Evolutionary conservation across 2,329 filamentous ascomycete genomes (phyloP), one percentile per base, ranked within the genome.

Genomic region (Apiospora kogelbergensis): DNA sequence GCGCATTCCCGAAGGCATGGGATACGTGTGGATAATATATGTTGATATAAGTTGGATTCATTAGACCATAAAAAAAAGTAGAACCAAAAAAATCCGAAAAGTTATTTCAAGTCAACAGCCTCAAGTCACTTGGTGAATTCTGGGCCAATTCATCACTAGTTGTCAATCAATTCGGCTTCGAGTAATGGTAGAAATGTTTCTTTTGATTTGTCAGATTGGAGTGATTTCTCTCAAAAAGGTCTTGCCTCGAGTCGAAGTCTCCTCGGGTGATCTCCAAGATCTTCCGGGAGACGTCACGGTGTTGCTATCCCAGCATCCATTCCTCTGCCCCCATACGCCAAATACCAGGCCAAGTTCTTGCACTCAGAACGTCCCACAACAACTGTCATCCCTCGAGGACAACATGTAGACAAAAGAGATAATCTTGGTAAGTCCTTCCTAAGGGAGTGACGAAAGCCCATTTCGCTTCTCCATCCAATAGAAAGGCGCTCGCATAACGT

Each of bases 1-100:
- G 67, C 5, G 65, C 68, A 1, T 69, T 67, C 1, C 74, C 70
- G 42, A 71, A 72, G 9, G 78, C 77, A 63, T 79, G 75, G 74
- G 73, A 75, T n/a, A 46, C 68, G 20, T 75, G 74, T 46, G 22
- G 30, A 67, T 37, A 24, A 42, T 20, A 42, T 17, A 5, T 63
- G 66, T 26, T 15, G 15, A 67, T 22, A 40, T 26, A 63, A 17
- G 30, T 37, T n/a, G 13, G 10, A 60, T 37, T 37, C n/a, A 11
- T 60, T 37, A 60, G 17, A 60, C 17, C 9, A 20, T 60, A 60
- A 6, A 60, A 37, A 60, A 20, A 57, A 57, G 5, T 30, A 57
- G 15, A 20, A 57, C 22, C 11, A 60, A 60, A 60, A 37, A 13
- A 33, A 37, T 33, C 30, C 2, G 10, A 37, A 60, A 60, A 60